These are phyloP conservation scores for Stephania yunnanensis DNA, from an alignment of 164 flowering plant genomes.

Conservation along the genomic window DNA sequence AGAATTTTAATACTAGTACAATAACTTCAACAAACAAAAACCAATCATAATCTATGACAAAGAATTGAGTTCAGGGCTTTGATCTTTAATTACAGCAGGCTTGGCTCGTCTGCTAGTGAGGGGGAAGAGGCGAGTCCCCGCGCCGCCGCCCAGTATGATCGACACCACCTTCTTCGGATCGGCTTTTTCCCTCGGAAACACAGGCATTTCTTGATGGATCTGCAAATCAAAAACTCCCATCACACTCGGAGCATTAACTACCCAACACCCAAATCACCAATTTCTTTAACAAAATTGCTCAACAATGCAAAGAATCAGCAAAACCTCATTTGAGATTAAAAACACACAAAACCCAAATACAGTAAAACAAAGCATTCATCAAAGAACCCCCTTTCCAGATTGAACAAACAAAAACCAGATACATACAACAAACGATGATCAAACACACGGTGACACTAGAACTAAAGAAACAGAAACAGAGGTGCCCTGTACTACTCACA, in stretches of 20 bases:
- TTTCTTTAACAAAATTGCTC: neutral
- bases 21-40: neutral
- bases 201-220: conserved; percentile 35
- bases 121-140: conserved; percentile 87
- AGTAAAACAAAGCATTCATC: too few species aligned
- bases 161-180: conserved; percentile 74
- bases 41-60: neutral
- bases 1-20: neutral
- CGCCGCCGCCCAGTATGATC: conserved; percentile 87
- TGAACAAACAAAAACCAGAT: too few species aligned
- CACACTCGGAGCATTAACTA: neutral
- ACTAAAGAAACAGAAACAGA: too few species aligned
- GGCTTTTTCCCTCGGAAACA: conserved; percentile 33
- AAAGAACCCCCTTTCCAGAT: neutral
- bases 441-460: too few species aligned
- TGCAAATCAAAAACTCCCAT: conserved; percentile 18
- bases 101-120: conserved; percentile 79
- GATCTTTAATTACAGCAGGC: conserved; percentile 58
- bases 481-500: conserved; percentile 30
- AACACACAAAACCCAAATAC: neutral
- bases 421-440: too few species aligned
- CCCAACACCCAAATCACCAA: too few species aligned
- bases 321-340: neutral
- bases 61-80: neutral
- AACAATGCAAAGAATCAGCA: neutral